phyloP scores from a whole-genome alignment of 208 protist genomes.

The Tritrichomonas musculus region DNA sequence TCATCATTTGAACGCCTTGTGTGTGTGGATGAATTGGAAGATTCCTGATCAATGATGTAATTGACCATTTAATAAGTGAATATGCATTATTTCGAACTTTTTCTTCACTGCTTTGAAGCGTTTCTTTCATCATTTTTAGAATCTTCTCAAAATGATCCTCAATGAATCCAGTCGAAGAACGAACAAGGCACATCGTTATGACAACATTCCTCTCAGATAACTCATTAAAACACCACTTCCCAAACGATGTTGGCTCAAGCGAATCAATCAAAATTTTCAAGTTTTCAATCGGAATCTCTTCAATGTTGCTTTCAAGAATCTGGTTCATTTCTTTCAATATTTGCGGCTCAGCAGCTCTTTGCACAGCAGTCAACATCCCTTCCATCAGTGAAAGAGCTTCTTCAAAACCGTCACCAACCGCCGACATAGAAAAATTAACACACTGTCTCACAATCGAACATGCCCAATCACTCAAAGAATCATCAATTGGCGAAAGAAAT shows the following conservation, averaged over 20 bases:
- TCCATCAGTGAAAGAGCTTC: neutral
- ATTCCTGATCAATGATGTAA: neutral
- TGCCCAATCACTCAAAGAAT: neutral
- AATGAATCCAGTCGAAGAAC: neutral
- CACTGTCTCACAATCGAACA: neutral
- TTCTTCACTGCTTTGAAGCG: neutral
- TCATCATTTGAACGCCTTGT: neutral
- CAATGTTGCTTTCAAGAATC: neutral
- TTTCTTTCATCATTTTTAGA: neutral
- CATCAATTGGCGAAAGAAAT: neutral
- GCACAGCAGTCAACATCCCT: neutral
- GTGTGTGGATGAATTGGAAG: neutral
- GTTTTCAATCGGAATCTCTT: neutral
- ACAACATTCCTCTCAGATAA: neutral
- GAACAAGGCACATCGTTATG: neutral
- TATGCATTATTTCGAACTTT: neutral
- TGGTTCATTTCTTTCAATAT: neutral
- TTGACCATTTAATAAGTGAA: neutral
- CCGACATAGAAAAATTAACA: neutral
- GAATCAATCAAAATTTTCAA: neutral
- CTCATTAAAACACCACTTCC: neutral
- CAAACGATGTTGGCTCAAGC: neutral
- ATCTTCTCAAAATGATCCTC: neutral
- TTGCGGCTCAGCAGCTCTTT: neutral
- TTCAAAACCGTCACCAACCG: neutral